These are phyloP conservation scores for Myriosclerotinia scirpicola DNA, from an alignment of 2,329 filamentous ascomycete species.

Conservation along the genomic window DNA sequence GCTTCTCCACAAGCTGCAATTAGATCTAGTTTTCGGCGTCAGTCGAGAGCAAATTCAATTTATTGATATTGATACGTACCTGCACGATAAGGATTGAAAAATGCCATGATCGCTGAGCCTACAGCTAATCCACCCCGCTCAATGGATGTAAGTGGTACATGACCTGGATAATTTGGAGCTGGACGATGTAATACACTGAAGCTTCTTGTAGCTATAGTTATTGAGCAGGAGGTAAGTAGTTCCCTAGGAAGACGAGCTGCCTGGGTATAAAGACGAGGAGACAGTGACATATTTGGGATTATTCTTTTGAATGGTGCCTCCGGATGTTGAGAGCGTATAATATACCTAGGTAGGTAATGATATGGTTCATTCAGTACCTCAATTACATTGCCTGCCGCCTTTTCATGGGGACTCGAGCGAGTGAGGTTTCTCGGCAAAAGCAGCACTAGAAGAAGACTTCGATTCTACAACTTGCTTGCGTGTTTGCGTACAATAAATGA, in stretches of 20 bases:
- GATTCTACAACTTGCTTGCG: neutral
- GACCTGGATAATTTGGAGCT: constrained; percentile 52
- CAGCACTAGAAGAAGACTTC: constrained; percentile 15
- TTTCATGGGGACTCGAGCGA: neutral
- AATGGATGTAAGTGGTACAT: constrained; percentile 79
- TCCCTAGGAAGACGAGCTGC: constrained; percentile 33
- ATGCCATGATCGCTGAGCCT: constrained; percentile 61
- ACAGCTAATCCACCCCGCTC: constrained; percentile 73
- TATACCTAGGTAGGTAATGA: too few species aligned
- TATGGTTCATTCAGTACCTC: neutral
- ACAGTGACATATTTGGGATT: constrained; percentile 32
- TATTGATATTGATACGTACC: constrained; percentile 50
- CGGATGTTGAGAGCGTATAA: neutral
- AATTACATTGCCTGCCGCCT: constrained; percentile 1
- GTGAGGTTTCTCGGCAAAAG: constrained; percentile 2
- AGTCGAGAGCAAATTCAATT: constrained; percentile 9
- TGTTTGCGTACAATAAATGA: neutral
- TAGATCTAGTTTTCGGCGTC: constrained; percentile 61
- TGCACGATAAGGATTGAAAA: constrained; percentile 76
- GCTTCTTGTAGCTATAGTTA: constrained; percentile 40
- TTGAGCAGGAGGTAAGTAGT: constrained; percentile 33
- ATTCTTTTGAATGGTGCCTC: neutral
- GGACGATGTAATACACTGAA: constrained; percentile 88
- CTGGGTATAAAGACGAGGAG: constrained; percentile 29
- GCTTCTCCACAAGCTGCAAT: constrained; percentile 94